Percentiles rank a stretch among this genome's conserved stretches.
These are phyloP conservation scores for Xanthoconium stramineum DNA, from an alignment of 768 basidiomycete species.

Conservation along the genomic window DNA sequence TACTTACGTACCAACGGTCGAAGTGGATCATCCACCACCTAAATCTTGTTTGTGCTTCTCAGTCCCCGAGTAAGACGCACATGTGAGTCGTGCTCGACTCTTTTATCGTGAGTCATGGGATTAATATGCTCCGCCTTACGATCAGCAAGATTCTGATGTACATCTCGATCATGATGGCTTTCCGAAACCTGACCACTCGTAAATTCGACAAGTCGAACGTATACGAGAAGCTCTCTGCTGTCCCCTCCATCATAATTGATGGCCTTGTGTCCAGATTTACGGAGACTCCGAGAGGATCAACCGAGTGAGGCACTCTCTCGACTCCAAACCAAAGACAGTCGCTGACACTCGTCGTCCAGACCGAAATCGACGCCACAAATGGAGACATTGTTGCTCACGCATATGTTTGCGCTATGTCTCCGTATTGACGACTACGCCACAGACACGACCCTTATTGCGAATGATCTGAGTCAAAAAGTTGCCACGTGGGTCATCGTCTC, in stretches of 20 bases:
- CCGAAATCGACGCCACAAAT: constrained; percentile 61
- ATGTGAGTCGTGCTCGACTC: constrained; percentile 43
- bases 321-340: not conserved
- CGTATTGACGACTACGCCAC: constrained; percentile 74
- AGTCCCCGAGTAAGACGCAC: constrained; percentile 55
- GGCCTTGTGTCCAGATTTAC: constrained; percentile 78
- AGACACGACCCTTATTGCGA: constrained; percentile 63
- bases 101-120: not conserved
- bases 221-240: constrained; percentile 51
- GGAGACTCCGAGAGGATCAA: constrained; percentile 65
- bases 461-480: constrained; percentile 66
- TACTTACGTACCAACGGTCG: constrained; percentile 62
- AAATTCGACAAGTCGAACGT: constrained; percentile 49
- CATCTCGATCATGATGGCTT: constrained; percentile 77
- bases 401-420: constrained; percentile 80
- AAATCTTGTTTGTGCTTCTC: constrained; percentile 33
- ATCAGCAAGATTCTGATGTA: constrained; percentile 73
- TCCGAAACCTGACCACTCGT: constrained; percentile 46
- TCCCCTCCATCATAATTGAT: constrained; percentile 68
- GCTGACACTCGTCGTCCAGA: constrained; percentile 25
- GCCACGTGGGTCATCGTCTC: constrained; percentile 51
- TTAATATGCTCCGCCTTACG: not conserved
- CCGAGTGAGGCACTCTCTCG: constrained; percentile 42
- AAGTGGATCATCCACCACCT: constrained; percentile 74
- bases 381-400: constrained; percentile 68